Evolutionary conservation across 2,329 filamentous ascomycete genomes (phyloP), one percentile per base, ranked within the genome.

Genomic region (Pseudogymnoascus sp.): DNA sequence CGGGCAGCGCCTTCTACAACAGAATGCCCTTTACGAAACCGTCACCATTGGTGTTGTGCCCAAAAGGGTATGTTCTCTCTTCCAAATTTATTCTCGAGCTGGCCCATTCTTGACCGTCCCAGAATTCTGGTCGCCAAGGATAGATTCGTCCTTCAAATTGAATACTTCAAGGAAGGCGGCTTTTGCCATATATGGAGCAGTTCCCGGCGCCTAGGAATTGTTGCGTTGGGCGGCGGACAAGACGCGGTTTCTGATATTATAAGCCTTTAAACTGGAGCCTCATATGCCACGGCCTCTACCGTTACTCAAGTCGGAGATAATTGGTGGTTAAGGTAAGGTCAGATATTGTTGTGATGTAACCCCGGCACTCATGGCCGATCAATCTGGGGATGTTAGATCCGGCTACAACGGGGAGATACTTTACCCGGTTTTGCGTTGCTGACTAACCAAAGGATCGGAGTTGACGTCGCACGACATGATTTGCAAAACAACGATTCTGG

Each of bases 1-100:
- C 11, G 25, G 25, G 16, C 28, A 56, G 49, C 25, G 18, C n/a
- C 49, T 34, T 18, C 49, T 18, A 34, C 28, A 34, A 56, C 28
- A 56, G 49, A 56, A 18, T 56, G 25, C n/a, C 25, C 25, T 34
- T 34, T 34, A 34, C 28, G 28, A 34, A 56, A 18, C 8, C 25
- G 49, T 18, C 49, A 56, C 49, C 49, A 56, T 56, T 56, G 49
- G 49, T 34, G 49, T 56, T 56, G 49, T 56, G 49, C 49, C 49
- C 49, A 56, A 18, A n/a, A 56, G 49, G 49, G 49, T 56, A 56
- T 34, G n/a, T 18, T 56, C 7, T 21, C 25, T 34, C 6, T 56
- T 34, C 16, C 49, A 34, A 56, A 56, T 34, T 34, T 56, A 56
- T 56, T 16, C 9, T 56, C 28, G 49, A 34, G 28, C 25, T 34